These are phyloP conservation scores for Myriosclerotinia curreyana DNA, from an alignment of 2,329 filamentous ascomycete genomes.

Conservation along the genomic window DNA sequence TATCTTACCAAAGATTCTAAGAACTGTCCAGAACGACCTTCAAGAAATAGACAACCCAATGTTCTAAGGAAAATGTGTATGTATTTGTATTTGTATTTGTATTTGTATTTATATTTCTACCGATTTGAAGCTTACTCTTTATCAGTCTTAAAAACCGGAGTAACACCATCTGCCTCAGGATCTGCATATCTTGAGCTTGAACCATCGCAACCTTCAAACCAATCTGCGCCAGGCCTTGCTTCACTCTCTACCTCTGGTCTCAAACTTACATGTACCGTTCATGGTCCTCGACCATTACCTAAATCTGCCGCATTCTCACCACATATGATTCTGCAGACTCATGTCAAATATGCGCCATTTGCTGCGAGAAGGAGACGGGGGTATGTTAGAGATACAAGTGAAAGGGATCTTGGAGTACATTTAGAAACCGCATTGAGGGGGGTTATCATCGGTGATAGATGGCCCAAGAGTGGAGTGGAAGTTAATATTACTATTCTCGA, in stretches of 20 bases:
- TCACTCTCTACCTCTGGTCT: conserved; percentile 55
- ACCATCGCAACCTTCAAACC: conserved; percentile 45
- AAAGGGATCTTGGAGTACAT: conserved; percentile 87
- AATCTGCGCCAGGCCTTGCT: conserved; percentile 49
- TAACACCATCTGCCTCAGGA: conserved; percentile 89
- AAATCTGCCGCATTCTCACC: conserved; percentile 89
- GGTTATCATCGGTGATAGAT: conserved; percentile 86
- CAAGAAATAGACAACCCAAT: conserved; percentile 60
- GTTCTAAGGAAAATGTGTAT: conserved; percentile 83
- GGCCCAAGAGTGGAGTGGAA: conserved; percentile 98
- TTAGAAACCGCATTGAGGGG: conserved; percentile 87
- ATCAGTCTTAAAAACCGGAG: conserved; percentile 81
- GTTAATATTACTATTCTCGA: conserved; percentile 90
- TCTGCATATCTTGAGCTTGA: conserved; percentile 80
- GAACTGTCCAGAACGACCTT: conserved; percentile 47
- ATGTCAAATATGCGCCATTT: conserved; percentile 96
- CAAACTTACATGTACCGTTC: conserved; percentile 89
- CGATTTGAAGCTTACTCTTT: conserved; percentile 11
- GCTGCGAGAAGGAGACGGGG: conserved; percentile 78
- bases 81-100: too few species aligned
- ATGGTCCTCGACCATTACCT: conserved; percentile 87
- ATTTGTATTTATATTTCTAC: too few species aligned
- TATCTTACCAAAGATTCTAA: conserved; percentile 48
- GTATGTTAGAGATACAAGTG: conserved; percentile 79
- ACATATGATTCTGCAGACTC: conserved; percentile 84